Evolutionary conservation across 352 stramenopile species (phyloP), one percentile per base, ranked within the genome.

Genomic region (Globisporangium uncinulatum): DNA sequence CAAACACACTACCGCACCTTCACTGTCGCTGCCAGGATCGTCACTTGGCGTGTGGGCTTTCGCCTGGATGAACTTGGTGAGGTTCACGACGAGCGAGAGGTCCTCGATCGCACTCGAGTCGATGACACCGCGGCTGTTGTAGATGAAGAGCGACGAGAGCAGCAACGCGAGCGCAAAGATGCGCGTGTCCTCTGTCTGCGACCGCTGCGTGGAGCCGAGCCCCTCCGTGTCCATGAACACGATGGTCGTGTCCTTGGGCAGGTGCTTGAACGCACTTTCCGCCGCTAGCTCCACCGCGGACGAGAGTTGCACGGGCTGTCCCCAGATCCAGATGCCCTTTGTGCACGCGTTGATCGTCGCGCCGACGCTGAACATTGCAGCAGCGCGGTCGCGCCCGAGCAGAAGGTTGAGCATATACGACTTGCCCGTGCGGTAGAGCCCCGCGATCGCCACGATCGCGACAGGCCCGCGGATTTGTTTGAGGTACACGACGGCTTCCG

Each of bases 241-340:
- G 24, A 87, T 65, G 55, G 63, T 89, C 15, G 83, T 92, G 59
- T 73, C 78, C 32, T 37, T 37, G 32, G 32, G 32, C 32, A 37
- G 24, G 44, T 88, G 65, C 43, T 89, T 70, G 41, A 92, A 57
- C 39, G 79, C 70, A 46, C 93, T 79, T 36, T 59, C 56, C 2
- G 57, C 21, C 9, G 49, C 54, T 3, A 57, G 46, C 29, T 51
- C 57, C 6, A 29, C 49, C 19, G 43, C 49, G 6, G 29, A 34
- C 32, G 57, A 58, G 37, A 73, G 44, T 31, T 71, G 57, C 11
- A 77, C 51, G 0, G 86, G 86, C 32, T 83, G 57, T 29, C 86
- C 83, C 87, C 89, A 96, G 68, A 97, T 91, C 87, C 89, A 97
- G 58, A 97, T 96, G 52, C 89, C 89, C 57, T 96, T 94, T 13